Base-by-base conservation (phyloP, 108 stramenopile genomes). In the Nannochloropsis gaditana region DNA sequence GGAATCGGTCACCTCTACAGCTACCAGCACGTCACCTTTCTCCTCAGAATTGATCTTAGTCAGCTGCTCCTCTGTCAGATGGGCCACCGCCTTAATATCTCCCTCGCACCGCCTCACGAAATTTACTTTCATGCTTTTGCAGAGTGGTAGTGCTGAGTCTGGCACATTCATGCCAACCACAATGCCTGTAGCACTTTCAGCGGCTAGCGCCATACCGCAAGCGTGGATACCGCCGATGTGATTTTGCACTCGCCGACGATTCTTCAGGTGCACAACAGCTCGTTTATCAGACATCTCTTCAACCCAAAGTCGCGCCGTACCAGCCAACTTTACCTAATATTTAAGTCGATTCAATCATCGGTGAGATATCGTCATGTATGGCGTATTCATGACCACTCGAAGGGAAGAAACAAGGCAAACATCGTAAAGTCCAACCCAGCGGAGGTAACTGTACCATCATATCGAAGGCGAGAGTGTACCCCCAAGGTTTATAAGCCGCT, bases 211-310 rank as follows among this genome's bases (percentile, higher is more conserved):
- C 92, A 93, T 93, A 79, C 89, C 88, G 43, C 91, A 92, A 17
- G 92, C 92, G 87, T 93, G 92, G 19, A 93, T 41, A 8, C 92
- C 91, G 2, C 91, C 90, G 59, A 93, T 92, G 83, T 93, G 92
- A 86, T 93, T 93, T 45, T 92, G 92, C 44, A 92, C 85, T 43
- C 84, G 80, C n/a, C 86, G 43, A 31, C 87, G 83, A 73, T 93
- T 93, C n/a, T 81, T 73, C 21, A 91, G 42, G 11, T 44, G 84
- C 41, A 91, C 89, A 21, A 82, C 79, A 21, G 86, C 86, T 17
- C 82, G 81, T 17, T 84, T 11, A 9, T 88, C 45, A 41, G 82
- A 45, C 43, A 90, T 89, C 73, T 90, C 87, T 80, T 91, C 90
- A 73, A 92, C 85, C 41, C 87, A 86, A 19, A 92, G 86, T 10